A percentile compares a stretch with the other conserved stretches of the same genome.
Conservation (phyloP, 257 asterid species). For the Oldenlandia corymbosa region DNA sequence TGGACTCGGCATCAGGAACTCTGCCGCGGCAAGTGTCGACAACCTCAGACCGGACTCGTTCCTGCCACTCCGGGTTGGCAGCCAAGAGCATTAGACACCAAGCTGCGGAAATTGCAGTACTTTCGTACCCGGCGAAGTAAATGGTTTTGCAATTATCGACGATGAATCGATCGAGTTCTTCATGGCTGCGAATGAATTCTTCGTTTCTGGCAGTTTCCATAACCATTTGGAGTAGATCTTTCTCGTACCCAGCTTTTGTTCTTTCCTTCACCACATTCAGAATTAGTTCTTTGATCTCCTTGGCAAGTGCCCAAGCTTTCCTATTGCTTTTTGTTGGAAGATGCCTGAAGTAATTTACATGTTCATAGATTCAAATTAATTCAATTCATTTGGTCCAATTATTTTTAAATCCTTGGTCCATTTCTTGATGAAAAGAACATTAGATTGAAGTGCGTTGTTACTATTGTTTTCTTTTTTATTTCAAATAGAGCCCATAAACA, state of each 20-base stretch:
- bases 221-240: slow-evolving; percentile 36
- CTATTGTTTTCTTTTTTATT: too few species aligned
- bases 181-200: slow-evolving; percentile 11
- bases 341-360: slow-evolving; percentile 26
- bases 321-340: slow-evolving; percentile 46
- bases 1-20: slow-evolving; percentile 33
- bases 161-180: slow-evolving; percentile 29
- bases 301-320: slow-evolving; percentile 38
- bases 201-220: slow-evolving; percentile 22
- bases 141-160: slow-evolving; percentile 51
- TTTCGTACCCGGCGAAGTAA: slow-evolving; percentile 42
- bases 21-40: slow-evolving; percentile 26
- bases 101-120: slow-evolving; percentile 38
- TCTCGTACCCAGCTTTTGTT: slow-evolving; percentile 24
- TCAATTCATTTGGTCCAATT: too few species aligned
- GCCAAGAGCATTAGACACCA: slow-evolving; percentile 54
- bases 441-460: too few species aligned
- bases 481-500: too few species aligned
- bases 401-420: too few species aligned
- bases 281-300: slow-evolving; percentile 37
- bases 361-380: too few species aligned
- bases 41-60: slow-evolving; percentile 28
- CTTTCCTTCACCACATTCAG: slow-evolving; percentile 36
- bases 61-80: slow-evolving; percentile 44
- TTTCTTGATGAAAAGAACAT: too few species aligned